Evolutionary conservation across 1,139 yeast genomes (phyloP).

Genomic region (Nakaseomyces delphensis): DNA sequence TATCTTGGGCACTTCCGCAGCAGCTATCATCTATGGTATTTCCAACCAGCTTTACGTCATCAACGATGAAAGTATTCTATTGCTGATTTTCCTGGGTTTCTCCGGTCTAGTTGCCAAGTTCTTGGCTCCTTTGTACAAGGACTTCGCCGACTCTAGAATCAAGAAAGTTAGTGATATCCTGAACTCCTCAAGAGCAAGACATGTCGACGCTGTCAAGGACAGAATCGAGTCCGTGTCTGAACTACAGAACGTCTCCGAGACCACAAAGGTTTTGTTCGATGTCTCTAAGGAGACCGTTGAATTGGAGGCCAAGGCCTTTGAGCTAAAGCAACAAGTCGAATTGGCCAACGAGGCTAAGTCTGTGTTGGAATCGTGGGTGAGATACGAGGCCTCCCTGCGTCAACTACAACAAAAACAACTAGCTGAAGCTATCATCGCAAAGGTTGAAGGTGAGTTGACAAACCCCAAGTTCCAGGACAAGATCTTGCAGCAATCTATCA

Average conservation of each 20-base stretch:
- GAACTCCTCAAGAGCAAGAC: conserved; percentile 83
- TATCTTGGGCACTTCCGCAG: conserved; percentile 86
- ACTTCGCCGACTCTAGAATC: conserved; percentile 89
- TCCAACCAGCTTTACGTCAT: conserved; percentile 87
- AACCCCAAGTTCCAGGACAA: conserved; percentile 92
- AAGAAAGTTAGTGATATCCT: conserved; percentile 72
- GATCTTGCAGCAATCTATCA: conserved; percentile 81
- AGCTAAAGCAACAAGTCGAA: conserved; percentile 82
- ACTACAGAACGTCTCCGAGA: conserved; percentile 83
- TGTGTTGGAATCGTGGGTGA: conserved; percentile 97
- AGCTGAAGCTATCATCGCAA: conserved; percentile 74
- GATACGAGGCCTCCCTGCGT: conserved; percentile 95
- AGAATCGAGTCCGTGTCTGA: conserved; percentile 84
- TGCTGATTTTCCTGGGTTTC: conserved; percentile 72
- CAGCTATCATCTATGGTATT: conserved; percentile 89
- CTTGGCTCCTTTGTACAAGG: conserved; percentile 89
- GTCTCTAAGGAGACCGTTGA: conserved; percentile 94
- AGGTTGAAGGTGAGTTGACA: conserved; percentile 76
- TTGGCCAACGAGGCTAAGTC: conserved; percentile 86
- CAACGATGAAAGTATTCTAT: conserved; percentile 87
- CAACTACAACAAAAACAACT: conserved; percentile 93
- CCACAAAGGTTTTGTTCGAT: conserved; percentile 86
- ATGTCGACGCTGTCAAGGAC: conserved; percentile 83
- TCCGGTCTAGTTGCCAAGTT: conserved; percentile 71
- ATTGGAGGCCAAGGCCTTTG: conserved; percentile 89